A percentile compares a stretch with the other conserved stretches of the same genome.
Evolutionary conservation across 2,329 filamentous ascomycete species (phyloP).

Genomic region (Xylaria arbuscula): DNA sequence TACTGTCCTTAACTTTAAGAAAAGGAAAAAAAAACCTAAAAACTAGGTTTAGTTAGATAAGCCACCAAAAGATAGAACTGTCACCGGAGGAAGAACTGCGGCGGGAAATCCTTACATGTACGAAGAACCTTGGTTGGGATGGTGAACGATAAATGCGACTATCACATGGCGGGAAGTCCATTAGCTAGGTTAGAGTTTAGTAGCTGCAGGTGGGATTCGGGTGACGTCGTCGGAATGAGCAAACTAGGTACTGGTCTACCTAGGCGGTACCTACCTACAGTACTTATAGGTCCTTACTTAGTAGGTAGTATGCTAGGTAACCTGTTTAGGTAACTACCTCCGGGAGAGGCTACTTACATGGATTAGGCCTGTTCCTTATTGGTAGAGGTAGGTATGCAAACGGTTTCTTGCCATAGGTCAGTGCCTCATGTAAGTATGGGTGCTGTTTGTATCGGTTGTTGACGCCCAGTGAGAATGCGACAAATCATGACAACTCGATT

Average conservation of each 20-base stretch:
- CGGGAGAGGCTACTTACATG: not conserved
- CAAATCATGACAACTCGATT: no score
- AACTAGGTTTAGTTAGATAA: not conserved
- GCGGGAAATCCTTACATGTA: not conserved
- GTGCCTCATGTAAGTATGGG: no score
- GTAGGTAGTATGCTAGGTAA: no score
- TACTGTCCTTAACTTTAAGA: no score
- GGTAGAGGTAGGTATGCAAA: not conserved
- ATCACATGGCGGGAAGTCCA: conserved; percentile 4
- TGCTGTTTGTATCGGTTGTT: no score
- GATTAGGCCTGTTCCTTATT: not conserved
- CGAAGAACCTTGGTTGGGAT: not conserved
- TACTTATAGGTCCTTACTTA: no score
- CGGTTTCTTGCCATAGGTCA: no score
- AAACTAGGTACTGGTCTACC: not conserved
- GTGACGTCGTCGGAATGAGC: conserved; percentile 28
- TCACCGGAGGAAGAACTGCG: not conserved
- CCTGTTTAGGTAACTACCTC: not conserved
- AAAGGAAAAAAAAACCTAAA: not conserved
- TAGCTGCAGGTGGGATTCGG: not conserved
- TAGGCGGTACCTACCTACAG: not conserved
- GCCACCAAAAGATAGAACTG: not conserved
- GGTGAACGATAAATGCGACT: not conserved
- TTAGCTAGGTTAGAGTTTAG: not conserved
- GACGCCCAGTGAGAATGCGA: no score